These are phyloP conservation scores for Nemania abortiva DNA, from an alignment of 2,329 filamentous ascomycete genomes.

Conservation along the genomic window DNA sequence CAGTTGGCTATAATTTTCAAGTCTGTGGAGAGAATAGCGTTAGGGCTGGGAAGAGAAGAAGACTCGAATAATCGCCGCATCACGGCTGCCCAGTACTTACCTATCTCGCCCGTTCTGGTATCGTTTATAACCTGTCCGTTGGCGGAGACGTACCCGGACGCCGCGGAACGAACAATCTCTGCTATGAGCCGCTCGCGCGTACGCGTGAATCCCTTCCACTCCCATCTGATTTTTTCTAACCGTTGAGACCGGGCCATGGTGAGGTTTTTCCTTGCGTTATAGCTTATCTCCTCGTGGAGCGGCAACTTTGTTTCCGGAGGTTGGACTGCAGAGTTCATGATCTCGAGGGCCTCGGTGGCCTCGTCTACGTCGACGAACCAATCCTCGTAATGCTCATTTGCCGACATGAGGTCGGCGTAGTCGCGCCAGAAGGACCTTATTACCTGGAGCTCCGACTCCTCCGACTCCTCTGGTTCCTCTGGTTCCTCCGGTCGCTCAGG, in stretches of 20 bases:
- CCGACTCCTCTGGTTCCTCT: too few relatives aligned
- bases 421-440: constrained; percentile 28
- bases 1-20: too few relatives aligned
- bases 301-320: background rate
- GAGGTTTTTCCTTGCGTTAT: background rate
- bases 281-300: background rate
- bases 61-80: too few relatives aligned
- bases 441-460: too few relatives aligned
- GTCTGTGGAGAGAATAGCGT: too few relatives aligned
- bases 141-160: constrained; percentile 2
- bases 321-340: constrained; percentile 11
- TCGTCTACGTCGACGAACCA: constrained; percentile 32
- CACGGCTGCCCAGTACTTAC: too few relatives aligned
- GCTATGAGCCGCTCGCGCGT: constrained; percentile 12
- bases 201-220: constrained; percentile 12
- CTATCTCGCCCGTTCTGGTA: too few relatives aligned
- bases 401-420: constrained; percentile 22
- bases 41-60: too few relatives aligned
- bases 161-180: constrained; percentile 8
- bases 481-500: too few relatives aligned
- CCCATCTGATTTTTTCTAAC: background rate
- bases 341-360: constrained; percentile 19
- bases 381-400: constrained; percentile 17
- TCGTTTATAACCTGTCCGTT: background rate
- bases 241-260: background rate